Percentiles rank a stretch among this genome's conserved stretches.
Conservation (phyloP, 2,329 filamentous ascomycete species). For the Aspergillus sojae region DNA sequence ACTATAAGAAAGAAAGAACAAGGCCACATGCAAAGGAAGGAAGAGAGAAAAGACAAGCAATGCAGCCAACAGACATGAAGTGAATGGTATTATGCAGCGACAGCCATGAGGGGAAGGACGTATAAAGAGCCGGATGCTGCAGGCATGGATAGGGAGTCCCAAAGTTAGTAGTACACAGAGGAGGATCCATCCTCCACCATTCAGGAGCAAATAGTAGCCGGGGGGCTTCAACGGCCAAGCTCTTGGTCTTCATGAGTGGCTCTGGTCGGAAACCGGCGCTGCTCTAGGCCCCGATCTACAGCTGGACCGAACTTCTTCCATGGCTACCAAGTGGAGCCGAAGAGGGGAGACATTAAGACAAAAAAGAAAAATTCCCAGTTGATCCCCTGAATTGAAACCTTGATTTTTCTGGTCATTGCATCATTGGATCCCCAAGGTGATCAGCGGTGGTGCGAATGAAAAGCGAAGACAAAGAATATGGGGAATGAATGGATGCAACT, state of each 20-base stretch:
- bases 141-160: background rate
- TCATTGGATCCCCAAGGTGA: background rate
- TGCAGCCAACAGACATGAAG: no score
- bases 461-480: background rate
- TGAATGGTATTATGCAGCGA: background rate
- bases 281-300: constrained; percentile 5
- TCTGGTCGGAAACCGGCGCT: constrained; percentile 1
- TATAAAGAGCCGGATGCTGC: background rate
- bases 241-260: background rate
- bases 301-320: constrained; percentile 2
- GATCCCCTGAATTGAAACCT: constrained; percentile 3
- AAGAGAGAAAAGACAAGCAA: background rate
- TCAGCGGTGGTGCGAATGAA: background rate
- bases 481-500: background rate
- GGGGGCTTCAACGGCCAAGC: constrained; percentile 1
- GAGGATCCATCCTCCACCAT: background rate
- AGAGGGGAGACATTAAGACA: background rate
- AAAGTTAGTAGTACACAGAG: background rate
- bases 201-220: background rate
- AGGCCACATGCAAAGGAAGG: background rate
- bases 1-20: background rate
- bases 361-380: background rate
- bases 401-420: background rate
- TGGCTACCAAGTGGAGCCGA: background rate
- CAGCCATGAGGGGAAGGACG: background rate